Conservation (phyloP, 768 basidiomycete genomes). For the Pleurotus salmoneostramineus region DNA sequence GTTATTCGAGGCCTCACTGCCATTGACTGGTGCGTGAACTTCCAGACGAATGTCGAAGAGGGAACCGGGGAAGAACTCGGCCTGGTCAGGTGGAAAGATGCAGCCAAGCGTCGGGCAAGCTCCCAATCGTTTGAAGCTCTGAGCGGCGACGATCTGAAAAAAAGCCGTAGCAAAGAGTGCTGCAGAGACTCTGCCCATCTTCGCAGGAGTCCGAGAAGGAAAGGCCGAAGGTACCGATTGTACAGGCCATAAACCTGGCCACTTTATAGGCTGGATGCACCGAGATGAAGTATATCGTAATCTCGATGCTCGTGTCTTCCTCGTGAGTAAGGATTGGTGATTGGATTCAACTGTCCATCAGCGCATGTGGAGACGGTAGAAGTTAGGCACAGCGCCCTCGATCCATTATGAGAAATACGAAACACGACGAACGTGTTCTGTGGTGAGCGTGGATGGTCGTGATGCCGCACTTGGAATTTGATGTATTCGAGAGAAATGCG, state of each 20-base stretch:
- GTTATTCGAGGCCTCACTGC: conserved; percentile 9
- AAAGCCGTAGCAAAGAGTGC: background rate
- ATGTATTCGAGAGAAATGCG: background rate
- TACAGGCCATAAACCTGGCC: background rate
- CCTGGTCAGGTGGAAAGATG: conserved; percentile 13
- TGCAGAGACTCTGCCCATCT: background rate
- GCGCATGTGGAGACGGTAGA: background rate
- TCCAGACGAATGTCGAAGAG: conserved; percentile 13
- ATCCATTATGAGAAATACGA: background rate
- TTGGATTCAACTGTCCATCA: background rate
- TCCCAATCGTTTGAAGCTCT: conserved; percentile 11
- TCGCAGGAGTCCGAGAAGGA: background rate
- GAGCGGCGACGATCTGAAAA: conserved; percentile 6
- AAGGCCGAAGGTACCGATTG: background rate
- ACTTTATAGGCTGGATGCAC: background rate
- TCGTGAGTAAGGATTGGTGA: background rate
- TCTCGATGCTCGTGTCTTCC: background rate
- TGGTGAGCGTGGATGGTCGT: background rate
- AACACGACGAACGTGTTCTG: background rate
- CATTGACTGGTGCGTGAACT: conserved; percentile 12
- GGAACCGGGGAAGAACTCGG: conserved; percentile 12
- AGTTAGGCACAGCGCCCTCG: background rate
- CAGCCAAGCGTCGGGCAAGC: conserved; percentile 13
- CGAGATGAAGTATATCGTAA: background rate
- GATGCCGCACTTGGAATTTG: background rate